phyloP scores from a whole-genome alignment of 441 rosid species.

The Syzygium malaccense region DNA sequence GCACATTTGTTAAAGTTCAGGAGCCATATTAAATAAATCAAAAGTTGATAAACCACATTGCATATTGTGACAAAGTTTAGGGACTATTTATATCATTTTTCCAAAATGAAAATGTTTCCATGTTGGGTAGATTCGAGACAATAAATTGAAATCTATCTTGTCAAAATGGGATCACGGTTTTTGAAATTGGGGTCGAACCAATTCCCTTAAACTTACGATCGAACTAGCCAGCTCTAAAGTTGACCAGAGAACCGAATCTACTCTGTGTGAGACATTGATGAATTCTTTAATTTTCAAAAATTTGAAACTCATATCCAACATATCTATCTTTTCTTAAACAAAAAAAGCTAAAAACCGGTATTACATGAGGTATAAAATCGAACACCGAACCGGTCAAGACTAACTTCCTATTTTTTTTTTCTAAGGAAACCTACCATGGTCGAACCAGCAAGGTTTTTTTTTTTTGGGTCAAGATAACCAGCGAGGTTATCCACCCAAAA shows the following conservation, averaged over 20 bases:
- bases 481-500: neutral
- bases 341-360: rapidly evolving
- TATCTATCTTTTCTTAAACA: neutral
- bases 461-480: too few relatives aligned
- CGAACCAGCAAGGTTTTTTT: too few relatives aligned
- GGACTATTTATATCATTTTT: too few relatives aligned
- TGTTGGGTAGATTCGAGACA: neutral
- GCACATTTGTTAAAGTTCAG: too few relatives aligned
- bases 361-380: neutral
- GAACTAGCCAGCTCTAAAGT: rapidly evolving
- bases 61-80: too few relatives aligned
- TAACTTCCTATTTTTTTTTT: neutral
- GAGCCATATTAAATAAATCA: too few relatives aligned
- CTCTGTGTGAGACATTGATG: rapidly evolving
- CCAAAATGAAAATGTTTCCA: neutral
- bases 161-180: neutral
- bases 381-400: rapidly evolving
- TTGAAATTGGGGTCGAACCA: neutral
- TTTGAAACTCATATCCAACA: rapidly evolving
- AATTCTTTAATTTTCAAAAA: neutral
- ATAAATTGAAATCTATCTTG: neutral
- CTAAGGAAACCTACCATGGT: neutral
- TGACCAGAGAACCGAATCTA: rapidly evolving
- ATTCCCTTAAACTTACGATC: neutral
- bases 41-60: too few relatives aligned